Conservation (phyloP, 1,284 basidiomycete genomes). For the Boletellus deceptivus region DNA sequence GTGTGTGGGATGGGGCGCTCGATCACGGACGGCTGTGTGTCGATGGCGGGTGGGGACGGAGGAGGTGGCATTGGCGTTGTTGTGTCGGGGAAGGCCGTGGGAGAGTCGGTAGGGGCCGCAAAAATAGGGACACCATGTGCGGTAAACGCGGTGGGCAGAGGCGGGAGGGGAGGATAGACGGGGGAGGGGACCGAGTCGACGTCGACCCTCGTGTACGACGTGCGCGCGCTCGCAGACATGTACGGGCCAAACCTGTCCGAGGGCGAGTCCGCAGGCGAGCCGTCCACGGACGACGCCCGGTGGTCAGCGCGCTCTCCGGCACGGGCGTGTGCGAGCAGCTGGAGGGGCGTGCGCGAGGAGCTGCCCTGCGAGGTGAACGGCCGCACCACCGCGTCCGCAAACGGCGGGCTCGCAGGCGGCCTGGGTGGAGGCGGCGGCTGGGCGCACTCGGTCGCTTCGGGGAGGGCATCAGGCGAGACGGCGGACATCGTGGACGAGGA, state of each 20-base stretch:
- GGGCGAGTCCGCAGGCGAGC: constrained; percentile 1
- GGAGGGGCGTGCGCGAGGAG: constrained; percentile 8
- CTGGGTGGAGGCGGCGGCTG: background rate
- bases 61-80: background rate
- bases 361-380: constrained; percentile 31
- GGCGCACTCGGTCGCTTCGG: background rate
- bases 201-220: constrained; percentile 33
- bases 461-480: background rate
- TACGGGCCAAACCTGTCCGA: constrained; percentile 19
- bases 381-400: constrained; percentile 25
- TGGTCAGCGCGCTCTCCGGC: constrained; percentile 7
- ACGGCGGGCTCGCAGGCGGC: constrained; percentile 15
- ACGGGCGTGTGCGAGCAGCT: constrained; percentile 6
- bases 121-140: background rate
- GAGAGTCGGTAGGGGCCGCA: background rate
- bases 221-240: constrained; percentile 31
- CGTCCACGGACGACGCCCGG: constrained; percentile 17
- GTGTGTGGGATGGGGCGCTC: constrained; percentile 45
- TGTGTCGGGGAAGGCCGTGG: background rate
- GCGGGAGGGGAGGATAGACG: constrained; percentile 24
- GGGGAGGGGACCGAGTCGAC: constrained; percentile 21
- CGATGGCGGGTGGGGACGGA: background rate
- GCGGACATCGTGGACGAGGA: background rate
- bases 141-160: constrained; percentile 4
- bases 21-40: constrained; percentile 1